Evolutionary conservation across 106 monocot species (phyloP).

Genomic region (Allium sativum): DNA sequence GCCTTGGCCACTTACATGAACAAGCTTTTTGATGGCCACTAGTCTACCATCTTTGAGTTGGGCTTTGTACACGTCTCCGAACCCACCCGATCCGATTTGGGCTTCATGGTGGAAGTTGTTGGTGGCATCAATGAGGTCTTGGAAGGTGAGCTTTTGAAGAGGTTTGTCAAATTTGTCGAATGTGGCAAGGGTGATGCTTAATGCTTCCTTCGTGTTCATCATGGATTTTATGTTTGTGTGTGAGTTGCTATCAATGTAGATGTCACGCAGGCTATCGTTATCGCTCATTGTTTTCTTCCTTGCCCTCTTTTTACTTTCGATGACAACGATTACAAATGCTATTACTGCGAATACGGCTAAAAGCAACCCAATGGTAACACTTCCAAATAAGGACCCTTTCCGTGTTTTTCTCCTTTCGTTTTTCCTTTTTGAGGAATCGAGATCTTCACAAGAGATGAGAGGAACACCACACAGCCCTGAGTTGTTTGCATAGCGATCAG

Average conservation of each 20-base stretch:
- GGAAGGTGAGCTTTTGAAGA: slow-evolving; percentile 58
- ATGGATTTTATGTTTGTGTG: slow-evolving; percentile 19
- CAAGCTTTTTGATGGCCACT: slow-evolving; percentile 81
- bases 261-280: slow-evolving; percentile 14
- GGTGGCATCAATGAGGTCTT: slow-evolving; percentile 72
- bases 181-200: slow-evolving; percentile 59
- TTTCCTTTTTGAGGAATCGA: background rate
- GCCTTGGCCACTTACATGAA: slow-evolving; percentile 73
- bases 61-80: slow-evolving; percentile 82
- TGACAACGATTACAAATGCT: background rate
- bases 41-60: slow-evolving; percentile 61
- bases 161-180: slow-evolving; percentile 38
- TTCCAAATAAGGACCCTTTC: background rate
- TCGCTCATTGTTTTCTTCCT: slow-evolving; percentile 17
- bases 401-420: background rate
- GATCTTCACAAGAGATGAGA: slow-evolving; percentile 20
- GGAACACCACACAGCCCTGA: slow-evolving; percentile 73
- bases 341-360: slow-evolving; percentile 1
- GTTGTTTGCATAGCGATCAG: slow-evolving; percentile 28
- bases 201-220: slow-evolving; percentile 43
- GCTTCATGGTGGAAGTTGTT: slow-evolving; percentile 69
- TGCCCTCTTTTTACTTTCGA: slow-evolving; percentile 12
- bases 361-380: slow-evolving; percentile 7
- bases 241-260: slow-evolving; percentile 44
- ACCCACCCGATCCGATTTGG: slow-evolving; percentile 70